Conservation (phyloP, 768 basidiomycete species). For the Boletus sp. region DNA sequence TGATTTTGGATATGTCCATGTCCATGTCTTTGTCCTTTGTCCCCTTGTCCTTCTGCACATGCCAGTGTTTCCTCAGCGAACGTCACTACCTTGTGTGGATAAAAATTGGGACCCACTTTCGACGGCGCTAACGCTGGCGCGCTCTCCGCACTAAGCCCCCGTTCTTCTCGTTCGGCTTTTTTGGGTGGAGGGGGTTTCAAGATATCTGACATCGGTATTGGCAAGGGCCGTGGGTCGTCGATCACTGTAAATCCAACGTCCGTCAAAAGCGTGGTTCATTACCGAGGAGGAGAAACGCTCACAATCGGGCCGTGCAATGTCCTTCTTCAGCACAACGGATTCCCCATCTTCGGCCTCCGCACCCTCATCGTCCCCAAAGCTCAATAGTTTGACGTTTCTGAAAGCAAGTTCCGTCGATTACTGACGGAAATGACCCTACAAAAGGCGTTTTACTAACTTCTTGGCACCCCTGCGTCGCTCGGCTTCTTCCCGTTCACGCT, state of each 20-base stretch:
- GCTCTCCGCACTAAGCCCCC: background rate
- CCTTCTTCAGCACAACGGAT: constrained; percentile 57
- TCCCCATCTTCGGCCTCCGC: constrained; percentile 58
- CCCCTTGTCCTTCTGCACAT: constrained; percentile 2
- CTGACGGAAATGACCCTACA: background rate
- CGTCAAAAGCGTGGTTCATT: background rate
- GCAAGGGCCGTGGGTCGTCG: constrained; percentile 7
- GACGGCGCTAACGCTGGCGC: background rate
- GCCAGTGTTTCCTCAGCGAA: background rate
- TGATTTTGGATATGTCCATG: constrained; percentile 65
- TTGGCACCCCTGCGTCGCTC: constrained; percentile 75
- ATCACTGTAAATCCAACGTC: constrained; percentile 23
- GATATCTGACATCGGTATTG: constrained; percentile 10
- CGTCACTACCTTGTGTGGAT: background rate
- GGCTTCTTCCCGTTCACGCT: constrained; percentile 76
- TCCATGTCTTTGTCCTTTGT: constrained; percentile 28
- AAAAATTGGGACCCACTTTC: constrained; percentile 16
- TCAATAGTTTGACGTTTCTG: constrained; percentile 87
- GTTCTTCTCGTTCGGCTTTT: constrained; percentile 4
- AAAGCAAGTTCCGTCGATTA: background rate
- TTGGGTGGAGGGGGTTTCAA: constrained; percentile 2
- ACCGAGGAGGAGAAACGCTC: constrained; percentile 30
- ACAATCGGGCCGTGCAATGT: constrained; percentile 84
- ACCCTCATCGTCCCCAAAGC: constrained; percentile 79
- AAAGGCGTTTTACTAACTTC: constrained; percentile 55